Evolutionary conservation across 2,329 filamentous ascomycete species (phyloP), one percentile per base, ranked within the genome.

Genomic region (Colletotrichum scovillei): DNA sequence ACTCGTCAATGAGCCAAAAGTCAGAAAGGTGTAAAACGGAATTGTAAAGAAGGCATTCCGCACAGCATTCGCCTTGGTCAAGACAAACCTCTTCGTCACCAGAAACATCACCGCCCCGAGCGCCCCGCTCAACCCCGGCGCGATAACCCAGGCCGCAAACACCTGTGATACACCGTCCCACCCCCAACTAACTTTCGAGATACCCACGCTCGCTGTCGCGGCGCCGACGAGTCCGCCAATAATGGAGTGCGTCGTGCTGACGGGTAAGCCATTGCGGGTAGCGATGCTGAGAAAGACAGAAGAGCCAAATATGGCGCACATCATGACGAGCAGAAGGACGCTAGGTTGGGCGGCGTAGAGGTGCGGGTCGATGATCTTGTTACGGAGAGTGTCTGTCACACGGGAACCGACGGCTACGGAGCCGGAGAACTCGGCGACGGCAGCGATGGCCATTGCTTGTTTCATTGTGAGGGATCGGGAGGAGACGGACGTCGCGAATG

Each of bases 241-340:
- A 52, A 88, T 84, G 66, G 85, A 87, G 77, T 89, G 86, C 0
- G 88, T 90, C 2, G 88, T 89, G 3, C 86, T 88, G 4, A 90
- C 86, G 1, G 88, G 88, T 73, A 89, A 81, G 60, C 87, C 87
- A 60, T 86, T 81, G 8, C 83, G 79, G 2, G 88, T 90, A 1
- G 88, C 88, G 59, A 88, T 76, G 1, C 87, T 89, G 16, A 90
- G 83, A 74, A 87, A 90, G n/a, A 85, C 77, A 0, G 87, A 86
- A 0, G 84, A 88, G 4, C 84, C 86, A 57, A 89, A 77, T 67
- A 89, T 83, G 35, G 87, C 86, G 75, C 87, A 89, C 76, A 88
- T 86, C 86, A 91, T 90, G 69, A 81, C 87, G 56, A 89, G 79
- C 79, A 89, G 85, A 28, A 89, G 85, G 3, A 89, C 84, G 28